phyloP scores from a whole-genome alignment of 148 eudicot genomes.

The Oxyria digyna region DNA sequence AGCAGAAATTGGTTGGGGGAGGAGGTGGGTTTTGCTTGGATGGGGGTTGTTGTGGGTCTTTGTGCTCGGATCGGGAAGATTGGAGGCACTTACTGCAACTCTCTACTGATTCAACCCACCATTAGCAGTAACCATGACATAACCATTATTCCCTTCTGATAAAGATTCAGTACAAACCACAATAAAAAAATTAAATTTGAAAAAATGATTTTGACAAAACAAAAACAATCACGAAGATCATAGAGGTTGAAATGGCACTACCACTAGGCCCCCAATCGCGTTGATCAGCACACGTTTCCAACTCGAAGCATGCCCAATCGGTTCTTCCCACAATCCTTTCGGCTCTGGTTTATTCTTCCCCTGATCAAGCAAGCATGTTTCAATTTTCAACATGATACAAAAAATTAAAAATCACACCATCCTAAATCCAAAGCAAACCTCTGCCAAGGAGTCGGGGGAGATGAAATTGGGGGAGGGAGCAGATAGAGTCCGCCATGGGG shows the following conservation, averaged over 20 bases:
- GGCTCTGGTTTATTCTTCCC: slow-evolving; percentile 76
- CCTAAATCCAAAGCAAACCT: too few relatives aligned
- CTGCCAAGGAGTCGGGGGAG: too few relatives aligned
- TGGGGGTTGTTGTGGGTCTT: background rate
- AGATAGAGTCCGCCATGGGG: too few relatives aligned
- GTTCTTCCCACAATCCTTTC: slow-evolving; percentile 85
- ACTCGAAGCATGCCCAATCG: slow-evolving; percentile 54
- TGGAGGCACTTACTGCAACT: slow-evolving; percentile 94
- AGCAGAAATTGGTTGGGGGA: slow-evolving; percentile 22
- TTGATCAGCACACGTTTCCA: slow-evolving; percentile 84
- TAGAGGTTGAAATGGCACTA: slow-evolving; percentile 14
- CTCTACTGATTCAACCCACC: slow-evolving; percentile 99
- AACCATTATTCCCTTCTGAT: slow-evolving; percentile 82
- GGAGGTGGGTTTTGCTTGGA: background rate
- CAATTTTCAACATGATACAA: background rate
- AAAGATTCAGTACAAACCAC: background rate
- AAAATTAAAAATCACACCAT: too few relatives aligned
- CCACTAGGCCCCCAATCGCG: slow-evolving; percentile 81
- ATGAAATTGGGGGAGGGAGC: too few relatives aligned
- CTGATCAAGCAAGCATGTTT: slow-evolving; percentile 14
- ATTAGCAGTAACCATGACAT: slow-evolving; percentile 83
- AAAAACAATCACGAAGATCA: background rate
- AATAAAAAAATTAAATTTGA: background rate
- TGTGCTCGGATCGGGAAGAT: too few relatives aligned
- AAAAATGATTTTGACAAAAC: background rate